Base-by-base conservation (phyloP, 208 protist genomes). In the Trypanosoma mega region DNA sequence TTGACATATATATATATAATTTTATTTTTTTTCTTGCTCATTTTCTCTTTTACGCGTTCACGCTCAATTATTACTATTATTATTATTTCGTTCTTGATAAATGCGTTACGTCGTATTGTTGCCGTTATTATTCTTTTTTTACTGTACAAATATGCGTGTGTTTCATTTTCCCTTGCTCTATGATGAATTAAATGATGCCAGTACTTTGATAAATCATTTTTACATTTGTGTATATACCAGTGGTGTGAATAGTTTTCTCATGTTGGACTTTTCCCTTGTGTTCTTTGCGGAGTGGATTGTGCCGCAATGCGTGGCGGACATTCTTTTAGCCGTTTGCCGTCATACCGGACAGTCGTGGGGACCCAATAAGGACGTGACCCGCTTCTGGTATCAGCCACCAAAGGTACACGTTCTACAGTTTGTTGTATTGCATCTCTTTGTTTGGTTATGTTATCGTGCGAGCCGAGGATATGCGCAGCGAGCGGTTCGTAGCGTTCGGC, bases 371-470 rank as follows among this genome's bases (percentile, higher is more conserved):
- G 11, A 12, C 6, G 20, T 26, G 3, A 43, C 76, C 49, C 37
- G 62, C 3, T 92, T 76, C 56, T 92, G 79, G 76, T 92, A 80
- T 45, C 78, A 77, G 41, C 46, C 85, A 12, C 85, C 85, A 2
- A 78, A 85, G 56, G 48, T 81, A 43, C 81, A 92, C 67, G 39
- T 89, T 21, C 51, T 75, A 30, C 63, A 80, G 30, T 86, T 78
- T 39, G 43, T 78, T 12, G 34, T 77, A 9, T 47, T 65, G 7
- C 31, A 63, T 37, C 0, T 53, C 6, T 61, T 82, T 60, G 16
- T 69, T 24, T 63, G 29, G 2, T 49, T 79, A 18, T 78, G 68
- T 43, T 64, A 75, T 52, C 53, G 64, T 29, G 54, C 46, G 3
- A 80, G 66, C 0, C 55, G 74, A 20, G 68, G 63, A 18, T 88